Evolutionary conservation across 2,329 filamentous ascomycete genomes (phyloP).

Genomic region (Aspergillus jensenii): DNA sequence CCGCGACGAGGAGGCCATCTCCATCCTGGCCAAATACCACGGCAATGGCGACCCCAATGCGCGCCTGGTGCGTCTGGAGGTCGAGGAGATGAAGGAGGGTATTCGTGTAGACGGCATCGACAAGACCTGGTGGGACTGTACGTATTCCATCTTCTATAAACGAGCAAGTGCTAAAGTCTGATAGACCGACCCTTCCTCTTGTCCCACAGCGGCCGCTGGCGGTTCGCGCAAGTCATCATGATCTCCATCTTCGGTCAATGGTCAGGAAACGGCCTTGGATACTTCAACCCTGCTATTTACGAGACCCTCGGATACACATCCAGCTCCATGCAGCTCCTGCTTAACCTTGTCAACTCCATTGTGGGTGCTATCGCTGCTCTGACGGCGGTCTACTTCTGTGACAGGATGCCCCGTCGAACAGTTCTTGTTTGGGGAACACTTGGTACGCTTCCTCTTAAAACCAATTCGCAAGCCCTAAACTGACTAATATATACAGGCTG

Average conservation of each 20-base stretch:
- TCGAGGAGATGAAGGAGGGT: conserved; percentile 33
- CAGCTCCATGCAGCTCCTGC: conserved; percentile 42
- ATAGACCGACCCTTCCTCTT: conserved; percentile 47
- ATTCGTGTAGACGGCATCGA: conserved; percentile 50
- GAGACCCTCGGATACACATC: conserved; percentile 16
- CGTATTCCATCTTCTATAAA: conserved; percentile 8
- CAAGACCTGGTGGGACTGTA: conserved; percentile 51
- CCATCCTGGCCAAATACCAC: conserved; percentile 27
- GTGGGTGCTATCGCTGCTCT: conserved; percentile 19
- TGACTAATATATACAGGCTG: conserved; percentile 26
- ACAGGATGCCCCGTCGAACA: conserved; percentile 49
- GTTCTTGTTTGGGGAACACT: conserved; percentile 49
- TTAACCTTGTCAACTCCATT: conserved; percentile 32
- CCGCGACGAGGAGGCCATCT: conserved; percentile 21
- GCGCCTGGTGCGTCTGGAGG: conserved; percentile 26
- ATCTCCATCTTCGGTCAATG: conserved; percentile 54
- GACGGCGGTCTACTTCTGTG: conserved; percentile 45
- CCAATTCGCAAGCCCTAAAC: too few relatives aligned
- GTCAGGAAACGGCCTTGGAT: conserved; percentile 53
- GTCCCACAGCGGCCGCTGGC: conserved; percentile 50
- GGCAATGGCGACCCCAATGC: conserved; percentile 27
- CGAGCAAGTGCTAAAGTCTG: not conserved
- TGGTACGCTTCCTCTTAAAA: conserved; percentile 9
- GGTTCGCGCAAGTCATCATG: conserved; percentile 51
- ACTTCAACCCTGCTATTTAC: conserved; percentile 54